Conservation (phyloP, 371 early-diverging fungal species). For the Hamiltosporidium tvaerminnensis region DNA sequence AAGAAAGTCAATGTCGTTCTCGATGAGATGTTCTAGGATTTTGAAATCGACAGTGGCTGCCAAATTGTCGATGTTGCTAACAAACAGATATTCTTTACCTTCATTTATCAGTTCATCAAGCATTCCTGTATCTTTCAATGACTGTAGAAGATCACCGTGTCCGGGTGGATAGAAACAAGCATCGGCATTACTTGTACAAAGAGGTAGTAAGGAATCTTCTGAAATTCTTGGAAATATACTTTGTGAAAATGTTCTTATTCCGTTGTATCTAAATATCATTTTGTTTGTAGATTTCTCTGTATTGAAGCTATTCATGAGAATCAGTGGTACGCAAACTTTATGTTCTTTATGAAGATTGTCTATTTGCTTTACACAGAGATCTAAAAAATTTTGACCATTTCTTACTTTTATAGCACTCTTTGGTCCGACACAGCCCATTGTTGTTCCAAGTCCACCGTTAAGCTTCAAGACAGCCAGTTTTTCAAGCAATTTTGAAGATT, state of each 20-base stretch:
- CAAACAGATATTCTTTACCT: slow-evolving; percentile 94
- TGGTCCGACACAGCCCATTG: slow-evolving; percentile 99
- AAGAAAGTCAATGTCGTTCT: slow-evolving; percentile 72
- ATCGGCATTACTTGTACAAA: slow-evolving; percentile 58
- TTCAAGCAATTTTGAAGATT: slow-evolving; percentile 53
- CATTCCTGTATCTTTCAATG: slow-evolving; percentile 76
- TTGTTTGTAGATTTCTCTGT: slow-evolving; percentile 85
- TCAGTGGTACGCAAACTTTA: slow-evolving; percentile 75
- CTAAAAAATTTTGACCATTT: slow-evolving; percentile 89
- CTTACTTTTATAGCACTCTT: slow-evolving; percentile 90
- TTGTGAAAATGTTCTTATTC: slow-evolving; percentile 88
- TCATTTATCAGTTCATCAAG: slow-evolving; percentile 76
- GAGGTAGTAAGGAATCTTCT: slow-evolving; percentile 73
- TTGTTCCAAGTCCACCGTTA: slow-evolving; percentile 95
- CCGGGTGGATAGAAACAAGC: slow-evolving; percentile 82
- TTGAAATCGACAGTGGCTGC: slow-evolving; percentile 86
- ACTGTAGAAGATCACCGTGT: slow-evolving; percentile 90
- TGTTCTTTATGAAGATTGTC: slow-evolving; percentile 70
- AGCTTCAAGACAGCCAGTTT: slow-evolving; percentile 93
- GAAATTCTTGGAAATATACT: slow-evolving; percentile 79
- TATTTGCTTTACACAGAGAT: slow-evolving; percentile 88
- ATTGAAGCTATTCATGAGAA: slow-evolving; percentile 98
- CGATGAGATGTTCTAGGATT: slow-evolving; percentile 74
- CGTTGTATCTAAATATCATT: slow-evolving; percentile 80
- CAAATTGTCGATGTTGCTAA: slow-evolving; percentile 96